Conservation (phyloP, 2,329 filamentous ascomycete genomes). For the Trichoderma pleuroti region DNA sequence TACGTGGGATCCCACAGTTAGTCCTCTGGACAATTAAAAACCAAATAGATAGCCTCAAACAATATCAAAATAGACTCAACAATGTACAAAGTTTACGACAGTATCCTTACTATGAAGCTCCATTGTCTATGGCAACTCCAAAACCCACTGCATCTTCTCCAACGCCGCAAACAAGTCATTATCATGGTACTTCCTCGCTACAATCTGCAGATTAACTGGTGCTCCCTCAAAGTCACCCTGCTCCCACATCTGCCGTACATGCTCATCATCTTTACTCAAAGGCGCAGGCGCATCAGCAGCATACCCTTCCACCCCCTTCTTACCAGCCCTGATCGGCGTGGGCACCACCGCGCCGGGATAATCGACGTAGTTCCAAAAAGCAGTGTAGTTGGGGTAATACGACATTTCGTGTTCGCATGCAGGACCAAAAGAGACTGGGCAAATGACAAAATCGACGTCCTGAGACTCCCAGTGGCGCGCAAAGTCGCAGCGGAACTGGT, state of each 20-base stretch:
- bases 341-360: conserved; percentile 29
- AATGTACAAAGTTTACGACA: neutral
- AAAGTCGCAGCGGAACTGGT: neutral
- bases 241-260: neutral
- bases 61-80: neutral
- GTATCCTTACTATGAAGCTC: neutral
- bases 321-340: conserved; percentile 22
- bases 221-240: conserved; percentile 20
- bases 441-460: conserved; percentile 29
- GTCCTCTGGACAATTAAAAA: neutral
- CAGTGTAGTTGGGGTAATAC: conserved; percentile 30
- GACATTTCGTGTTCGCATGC: conserved; percentile 23
- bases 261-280: neutral
- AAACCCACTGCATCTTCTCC: conserved; percentile 17
- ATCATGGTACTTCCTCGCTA: conserved; percentile 35
- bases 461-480: conserved; percentile 24
- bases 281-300: neutral
- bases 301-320: conserved; percentile 16
- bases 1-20: conserved; percentile 7
- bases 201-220: conserved; percentile 25
- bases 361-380: conserved; percentile 34
- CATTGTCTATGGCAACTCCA: neutral
- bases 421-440: conserved; percentile 27
- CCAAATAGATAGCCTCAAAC: neutral
- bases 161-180: conserved; percentile 32